Conservation (phyloP, 768 basidiomycete species). For the Crassisporium funariophilum region DNA sequence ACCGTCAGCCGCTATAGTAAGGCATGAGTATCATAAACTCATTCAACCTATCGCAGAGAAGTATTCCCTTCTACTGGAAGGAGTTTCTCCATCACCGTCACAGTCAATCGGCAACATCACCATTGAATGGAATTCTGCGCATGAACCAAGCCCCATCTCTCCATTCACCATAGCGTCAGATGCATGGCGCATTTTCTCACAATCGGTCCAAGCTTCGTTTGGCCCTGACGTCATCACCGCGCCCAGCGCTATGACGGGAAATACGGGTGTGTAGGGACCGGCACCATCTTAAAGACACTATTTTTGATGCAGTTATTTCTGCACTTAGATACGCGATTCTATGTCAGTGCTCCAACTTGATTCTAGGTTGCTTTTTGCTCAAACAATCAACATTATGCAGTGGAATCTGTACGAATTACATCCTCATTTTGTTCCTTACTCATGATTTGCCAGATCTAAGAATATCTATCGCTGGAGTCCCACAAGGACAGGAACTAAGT, state of each 20-base stretch:
- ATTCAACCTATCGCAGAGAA: constrained; percentile 27
- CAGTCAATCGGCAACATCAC: constrained; percentile 30
- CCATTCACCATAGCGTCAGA: constrained; percentile 21
- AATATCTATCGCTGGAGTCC: constrained; percentile 36
- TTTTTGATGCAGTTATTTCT: background rate
- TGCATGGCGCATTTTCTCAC: constrained; percentile 27
- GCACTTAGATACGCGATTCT: constrained; percentile 28
- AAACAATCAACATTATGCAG: constrained; percentile 7
- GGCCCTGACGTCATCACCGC: constrained; percentile 27
- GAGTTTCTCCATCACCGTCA: constrained; percentile 16
- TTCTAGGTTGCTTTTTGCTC: background rate
- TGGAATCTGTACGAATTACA: constrained; percentile 25
- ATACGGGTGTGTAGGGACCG: constrained; percentile 31
- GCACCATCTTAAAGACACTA: background rate
- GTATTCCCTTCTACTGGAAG: constrained; percentile 25
- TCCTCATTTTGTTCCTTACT: background rate
- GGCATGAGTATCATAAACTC: constrained; percentile 17
- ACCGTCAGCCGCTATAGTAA: constrained; percentile 19
- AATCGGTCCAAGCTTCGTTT: constrained; percentile 30
- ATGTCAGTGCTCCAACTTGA: constrained; percentile 20
- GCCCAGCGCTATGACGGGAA: constrained; percentile 34
- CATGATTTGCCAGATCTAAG: constrained; percentile 17
- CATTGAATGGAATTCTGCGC: constrained; percentile 16
- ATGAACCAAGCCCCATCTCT: constrained; percentile 28
- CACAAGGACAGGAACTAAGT: constrained; percentile 28